These are phyloP conservation scores for Penicillium paradoxum DNA, from an alignment of 495 filamentous ascomycete genomes.

Conservation along the genomic window DNA sequence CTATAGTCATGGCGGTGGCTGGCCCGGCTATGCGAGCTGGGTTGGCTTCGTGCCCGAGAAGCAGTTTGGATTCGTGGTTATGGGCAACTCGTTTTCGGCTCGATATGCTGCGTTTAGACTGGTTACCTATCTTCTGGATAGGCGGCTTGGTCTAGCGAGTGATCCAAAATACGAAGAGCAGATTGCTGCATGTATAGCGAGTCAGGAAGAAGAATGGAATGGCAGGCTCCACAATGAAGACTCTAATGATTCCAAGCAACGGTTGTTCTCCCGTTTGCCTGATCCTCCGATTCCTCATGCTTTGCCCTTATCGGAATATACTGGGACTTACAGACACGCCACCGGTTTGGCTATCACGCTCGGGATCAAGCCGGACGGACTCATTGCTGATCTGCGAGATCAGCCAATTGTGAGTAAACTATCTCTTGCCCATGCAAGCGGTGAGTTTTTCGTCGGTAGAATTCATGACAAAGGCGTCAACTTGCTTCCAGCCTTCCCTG, in stretches of 20 bases:
- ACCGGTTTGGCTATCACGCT: constrained; percentile 2
- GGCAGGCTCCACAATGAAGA: neutral
- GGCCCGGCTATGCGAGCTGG: constrained; percentile 40
- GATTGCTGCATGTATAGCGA: constrained; percentile 1
- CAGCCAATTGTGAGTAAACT: neutral
- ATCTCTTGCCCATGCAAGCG: constrained; percentile 8
- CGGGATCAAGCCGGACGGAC: neutral
- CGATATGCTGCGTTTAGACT: neutral
- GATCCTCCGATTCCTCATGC: constrained; percentile 12
- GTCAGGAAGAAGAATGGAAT: constrained; percentile 1
- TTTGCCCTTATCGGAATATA: constrained; percentile 11
- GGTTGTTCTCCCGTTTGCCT: constrained; percentile 8
- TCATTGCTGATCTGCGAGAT: constrained; percentile 5
- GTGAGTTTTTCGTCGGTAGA: constrained; percentile 15
- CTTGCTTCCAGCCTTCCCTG: constrained; percentile 5
- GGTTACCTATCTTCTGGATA: constrained; percentile 10
- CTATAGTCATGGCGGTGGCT: constrained; percentile 41
- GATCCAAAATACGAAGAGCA: constrained; percentile 1
- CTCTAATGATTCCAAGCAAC: neutral
- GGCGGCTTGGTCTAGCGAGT: neutral
- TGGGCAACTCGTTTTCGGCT: constrained; percentile 39
- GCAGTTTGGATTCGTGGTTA: constrained; percentile 40
- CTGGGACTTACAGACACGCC: constrained; percentile 13
- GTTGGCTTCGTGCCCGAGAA: constrained; percentile 43
- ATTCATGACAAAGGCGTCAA: neutral